Evolutionary conservation across 2,329 filamentous ascomycete species (phyloP), one percentile per base, ranked within the genome.

Genomic region (Aureobasidium sp.): DNA sequence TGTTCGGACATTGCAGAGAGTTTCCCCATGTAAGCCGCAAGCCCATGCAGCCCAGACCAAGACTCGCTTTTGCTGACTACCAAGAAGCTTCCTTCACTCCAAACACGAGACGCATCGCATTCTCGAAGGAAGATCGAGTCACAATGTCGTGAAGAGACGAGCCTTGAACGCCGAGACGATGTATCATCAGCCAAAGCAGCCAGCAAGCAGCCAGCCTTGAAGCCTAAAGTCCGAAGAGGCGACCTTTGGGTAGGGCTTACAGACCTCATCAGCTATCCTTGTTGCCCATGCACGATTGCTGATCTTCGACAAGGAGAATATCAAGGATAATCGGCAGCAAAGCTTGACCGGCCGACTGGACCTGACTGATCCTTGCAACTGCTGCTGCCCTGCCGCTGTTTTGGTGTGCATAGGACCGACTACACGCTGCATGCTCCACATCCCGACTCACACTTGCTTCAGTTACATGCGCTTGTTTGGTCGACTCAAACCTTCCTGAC

Each of bases 1-100:
- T n/a, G 12, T 58, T 58, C 54, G 54, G 54, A 58, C 54, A 58
- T 37, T 58, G 48, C 15, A 17, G 2, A 47, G 50, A 58, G 42
- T 47, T 44, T 37, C 54, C 54, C 54, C 54, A 58, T 58, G 54
- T 42, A 48, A 12, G 40, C 54, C 54, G 54, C 54, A 58, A 48
- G 42, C 54, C 42, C 42, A 57, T 8, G n/a, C n/a, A 42, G 40
- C 40, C 19, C 19, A 31, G 53, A 35, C 53, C 39, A 57, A 33
- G 24, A 45, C 35, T 29, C 22, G 22, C n/a, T 17, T 17, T 40
- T 45, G 53, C 29, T 45, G 39, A 42, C 27, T 31, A 37, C 39
- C 54, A 58, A 58, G 37, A 45, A 44, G 12, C n/a, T 35, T 35
- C 12, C 53, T 33, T 8, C 22, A 11, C 17, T 45, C 27, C 39